A percentile compares a stretch with the other conserved stretches of the same genome.
phyloP scores from a whole-genome alignment of 345 rosid genomes.

The Psidium friedrichsthalianum region DNA sequence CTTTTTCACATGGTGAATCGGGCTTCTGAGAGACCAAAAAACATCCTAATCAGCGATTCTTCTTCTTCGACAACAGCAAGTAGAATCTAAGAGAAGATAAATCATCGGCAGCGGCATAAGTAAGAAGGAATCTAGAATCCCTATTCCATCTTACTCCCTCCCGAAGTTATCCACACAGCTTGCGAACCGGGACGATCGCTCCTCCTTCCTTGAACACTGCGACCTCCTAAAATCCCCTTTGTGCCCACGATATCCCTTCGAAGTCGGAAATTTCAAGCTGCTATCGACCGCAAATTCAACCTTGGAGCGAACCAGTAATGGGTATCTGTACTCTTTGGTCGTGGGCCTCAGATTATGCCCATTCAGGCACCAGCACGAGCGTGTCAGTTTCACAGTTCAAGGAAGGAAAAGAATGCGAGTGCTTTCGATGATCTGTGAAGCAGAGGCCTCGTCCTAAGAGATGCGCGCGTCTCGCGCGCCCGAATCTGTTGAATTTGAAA shows the following conservation, averaged over 20 bases:
- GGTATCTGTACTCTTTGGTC: neutral
- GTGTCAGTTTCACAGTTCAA: neutral
- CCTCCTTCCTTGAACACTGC: neutral
- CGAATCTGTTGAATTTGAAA: constrained; percentile 29
- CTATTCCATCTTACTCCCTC: neutral
- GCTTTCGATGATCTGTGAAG: constrained; percentile 1
- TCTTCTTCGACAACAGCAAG: too few relatives aligned
- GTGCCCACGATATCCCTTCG: neutral
- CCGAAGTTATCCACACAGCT: neutral
- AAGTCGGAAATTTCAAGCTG: neutral
- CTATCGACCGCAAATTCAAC: neutral
- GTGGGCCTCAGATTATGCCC: neutral
- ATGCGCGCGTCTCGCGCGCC: constrained; percentile 16
- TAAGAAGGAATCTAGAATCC: neutral
- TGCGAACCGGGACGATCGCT: neutral
- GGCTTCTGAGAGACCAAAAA: too few relatives aligned
- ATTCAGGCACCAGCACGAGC: neutral
- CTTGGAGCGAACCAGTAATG: neutral
- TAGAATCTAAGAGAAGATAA: too few relatives aligned
- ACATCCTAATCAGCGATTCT: too few relatives aligned
- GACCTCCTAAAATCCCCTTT: neutral
- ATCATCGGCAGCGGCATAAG: too few relatives aligned
- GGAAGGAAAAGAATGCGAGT: neutral
- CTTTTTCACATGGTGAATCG: too few relatives aligned
- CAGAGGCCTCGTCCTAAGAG: neutral